Conservation (phyloP, 805 yeast species). For the Candida odintsovae region DNA sequence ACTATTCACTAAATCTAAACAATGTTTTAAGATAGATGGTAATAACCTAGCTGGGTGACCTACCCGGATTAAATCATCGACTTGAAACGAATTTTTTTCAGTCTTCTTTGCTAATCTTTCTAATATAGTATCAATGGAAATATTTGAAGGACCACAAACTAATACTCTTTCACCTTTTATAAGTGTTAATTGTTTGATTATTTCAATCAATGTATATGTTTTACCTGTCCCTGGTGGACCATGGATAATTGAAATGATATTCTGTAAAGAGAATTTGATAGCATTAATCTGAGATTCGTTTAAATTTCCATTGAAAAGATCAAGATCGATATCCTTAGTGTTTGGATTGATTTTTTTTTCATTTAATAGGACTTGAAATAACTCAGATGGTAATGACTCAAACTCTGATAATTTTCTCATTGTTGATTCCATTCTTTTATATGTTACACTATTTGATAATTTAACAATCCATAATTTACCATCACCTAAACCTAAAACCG, state of each 20-base stretch:
- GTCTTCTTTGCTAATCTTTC: conserved; percentile 51
- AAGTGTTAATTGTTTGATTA: conserved; percentile 67
- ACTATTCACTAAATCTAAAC: conserved; percentile 67
- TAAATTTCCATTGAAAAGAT: conserved; percentile 22
- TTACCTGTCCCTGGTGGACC: conserved; percentile 83
- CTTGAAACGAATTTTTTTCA: conserved; percentile 11
- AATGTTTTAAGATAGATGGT: conserved; percentile 56
- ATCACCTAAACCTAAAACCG: conserved; percentile 38
- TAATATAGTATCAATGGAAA: conserved; percentile 84
- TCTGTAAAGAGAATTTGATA: conserved; percentile 54
- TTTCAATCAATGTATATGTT: conserved; percentile 79
- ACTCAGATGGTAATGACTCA: conserved; percentile 26
- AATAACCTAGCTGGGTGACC: conserved; percentile 93
- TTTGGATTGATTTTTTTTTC: conserved; percentile 29
- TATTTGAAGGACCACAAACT: conserved; percentile 92
- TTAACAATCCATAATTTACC: conserved; percentile 54
- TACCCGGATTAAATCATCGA: conserved; percentile 57
- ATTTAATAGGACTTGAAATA: conserved; percentile 45
- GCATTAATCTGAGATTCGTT: conserved; percentile 65
- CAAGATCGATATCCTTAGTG: conserved; percentile 9
- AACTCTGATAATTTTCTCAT: conserved; percentile 59
- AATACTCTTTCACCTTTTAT: conserved; percentile 55
- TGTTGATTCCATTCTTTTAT: conserved; percentile 73
- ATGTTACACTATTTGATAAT: conserved; percentile 59
- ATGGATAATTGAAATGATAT: conserved; percentile 57